Evolutionary conservation across 2,329 filamentous ascomycete species (phyloP).

Genomic region (Exophiala calicioides): DNA sequence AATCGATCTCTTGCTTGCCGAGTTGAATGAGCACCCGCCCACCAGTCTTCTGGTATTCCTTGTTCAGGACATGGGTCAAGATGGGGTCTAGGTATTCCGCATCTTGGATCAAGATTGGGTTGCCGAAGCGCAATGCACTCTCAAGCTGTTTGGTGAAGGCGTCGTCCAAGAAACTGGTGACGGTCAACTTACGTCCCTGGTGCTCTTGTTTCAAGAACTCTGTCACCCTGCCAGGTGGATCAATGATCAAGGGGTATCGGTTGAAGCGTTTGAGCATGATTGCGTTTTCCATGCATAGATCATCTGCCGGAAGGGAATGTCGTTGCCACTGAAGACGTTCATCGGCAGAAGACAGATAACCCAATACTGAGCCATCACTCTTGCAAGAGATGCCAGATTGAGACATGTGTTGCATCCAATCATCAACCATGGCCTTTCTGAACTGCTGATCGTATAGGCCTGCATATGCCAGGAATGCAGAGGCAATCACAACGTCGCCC

Average conservation of each 20-base stretch:
- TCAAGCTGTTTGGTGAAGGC: slow-evolving; percentile 98
- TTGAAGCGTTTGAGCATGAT: slow-evolving; percentile 98
- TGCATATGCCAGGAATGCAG: slow-evolving; percentile 94
- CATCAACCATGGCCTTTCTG: slow-evolving; percentile 95
- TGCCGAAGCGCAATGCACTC: slow-evolving; percentile 94
- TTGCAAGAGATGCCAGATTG: slow-evolving; percentile 94
- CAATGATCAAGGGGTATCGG: slow-evolving; percentile 95
- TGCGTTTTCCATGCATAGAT: slow-evolving; percentile 97
- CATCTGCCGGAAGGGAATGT: slow-evolving; percentile 89
- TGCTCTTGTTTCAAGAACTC: slow-evolving; percentile 95
- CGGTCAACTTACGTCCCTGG: slow-evolving; percentile 87
- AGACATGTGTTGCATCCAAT: slow-evolving; percentile 91
- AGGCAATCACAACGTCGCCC: slow-evolving; percentile 92
- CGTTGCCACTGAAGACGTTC: slow-evolving; percentile 94
- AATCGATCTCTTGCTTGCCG: slow-evolving; percentile 98
- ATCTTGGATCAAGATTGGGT: slow-evolving; percentile 97
- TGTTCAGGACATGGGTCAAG: slow-evolving; percentile 97
- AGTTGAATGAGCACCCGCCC: slow-evolving; percentile 97
- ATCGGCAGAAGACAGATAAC: slow-evolving; percentile 95
- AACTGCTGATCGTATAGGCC: slow-evolving; percentile 98
- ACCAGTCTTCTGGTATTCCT: slow-evolving; percentile 98
- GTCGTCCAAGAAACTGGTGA: slow-evolving; percentile 97
- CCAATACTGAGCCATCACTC: slow-evolving; percentile 87
- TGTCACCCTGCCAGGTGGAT: slow-evolving; percentile 89
- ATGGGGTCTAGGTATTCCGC: slow-evolving; percentile 96